Conservation (phyloP, 176 grass and related monocot genomes). For the Miscanthus lutarioriparius region DNA sequence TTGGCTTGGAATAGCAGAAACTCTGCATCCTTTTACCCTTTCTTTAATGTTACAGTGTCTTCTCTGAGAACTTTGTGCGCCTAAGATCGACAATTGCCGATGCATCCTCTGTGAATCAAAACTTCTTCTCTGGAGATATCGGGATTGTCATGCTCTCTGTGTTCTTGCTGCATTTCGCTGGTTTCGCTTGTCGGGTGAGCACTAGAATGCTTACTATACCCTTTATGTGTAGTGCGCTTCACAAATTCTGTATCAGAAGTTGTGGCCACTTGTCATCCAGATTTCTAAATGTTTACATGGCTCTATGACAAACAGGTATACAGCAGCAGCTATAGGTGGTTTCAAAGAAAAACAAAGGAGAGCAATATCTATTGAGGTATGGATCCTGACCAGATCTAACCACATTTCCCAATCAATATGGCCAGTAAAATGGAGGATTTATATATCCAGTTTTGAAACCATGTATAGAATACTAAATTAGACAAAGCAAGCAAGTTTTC, state of each 20-base stretch:
- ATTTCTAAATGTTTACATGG: conserved; percentile 16
- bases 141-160: conserved; percentile 56
- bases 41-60: conserved; percentile 52
- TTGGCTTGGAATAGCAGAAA: conserved; percentile 18
- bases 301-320: conserved; percentile 48
- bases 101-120: conserved; percentile 40
- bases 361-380: conserved; percentile 91
- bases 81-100: conserved; percentile 51
- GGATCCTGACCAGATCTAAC: background rate
- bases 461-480: background rate
- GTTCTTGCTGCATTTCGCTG: conserved; percentile 65
- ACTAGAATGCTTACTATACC: background rate
- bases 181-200: conserved; percentile 74
- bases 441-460: background rate
- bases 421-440: background rate
- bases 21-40: background rate
- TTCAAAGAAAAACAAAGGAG: conserved; percentile 72
- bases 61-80: conserved; percentile 77
- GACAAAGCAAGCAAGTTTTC: background rate
- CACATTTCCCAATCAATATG: background rate
- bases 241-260: background rate
- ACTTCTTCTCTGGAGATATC: conserved; percentile 42
- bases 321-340: conserved; percentile 60
- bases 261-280: background rate
- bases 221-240: background rate